phyloP scores from a whole-genome alignment of 192 early-diverging fungal genomes.

The Linnemannia zychae region DNA sequence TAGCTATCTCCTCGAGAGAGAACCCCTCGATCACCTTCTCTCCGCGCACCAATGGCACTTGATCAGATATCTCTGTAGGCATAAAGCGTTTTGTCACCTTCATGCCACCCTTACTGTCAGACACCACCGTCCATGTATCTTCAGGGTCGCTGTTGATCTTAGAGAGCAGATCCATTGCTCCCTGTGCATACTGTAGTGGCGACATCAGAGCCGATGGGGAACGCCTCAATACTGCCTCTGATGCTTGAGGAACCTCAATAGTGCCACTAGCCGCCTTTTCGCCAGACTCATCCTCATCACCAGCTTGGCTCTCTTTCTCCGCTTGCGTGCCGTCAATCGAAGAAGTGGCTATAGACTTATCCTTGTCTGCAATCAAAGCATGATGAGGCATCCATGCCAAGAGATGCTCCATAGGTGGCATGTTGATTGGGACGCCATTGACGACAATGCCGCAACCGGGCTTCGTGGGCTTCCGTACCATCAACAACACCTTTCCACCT shows the following conservation, averaged over 20 bases:
- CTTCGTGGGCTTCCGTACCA: constrained; percentile 43
- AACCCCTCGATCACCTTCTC: constrained; percentile 67
- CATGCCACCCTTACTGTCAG: constrained; percentile 59
- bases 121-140: constrained; percentile 59
- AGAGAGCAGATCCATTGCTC: constrained; percentile 40
- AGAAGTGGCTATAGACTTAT: constrained; percentile 7
- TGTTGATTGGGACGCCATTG: constrained; percentile 45
- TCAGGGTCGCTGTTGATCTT: constrained; percentile 58
- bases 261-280: not conserved
- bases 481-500: constrained; percentile 60
- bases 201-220: not conserved
- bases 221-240: not conserved
- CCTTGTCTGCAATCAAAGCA: not conserved
- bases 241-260: not conserved
- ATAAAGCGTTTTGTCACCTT: constrained; percentile 59
- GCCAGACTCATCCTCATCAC: constrained; percentile 7
- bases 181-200: constrained; percentile 39
- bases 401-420: constrained; percentile 50
- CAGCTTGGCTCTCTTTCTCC: constrained; percentile 25
- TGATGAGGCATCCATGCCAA: constrained; percentile 26
- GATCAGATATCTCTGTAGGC: constrained; percentile 56
- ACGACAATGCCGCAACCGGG: constrained; percentile 51
- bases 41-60: constrained; percentile 59
- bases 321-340: constrained; percentile 34
- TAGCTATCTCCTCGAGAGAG: constrained; percentile 64